These are phyloP conservation scores for Aotearoamyces nothofagi DNA, from an alignment of 2,329 filamentous ascomycete genomes.

Conservation along the genomic window DNA sequence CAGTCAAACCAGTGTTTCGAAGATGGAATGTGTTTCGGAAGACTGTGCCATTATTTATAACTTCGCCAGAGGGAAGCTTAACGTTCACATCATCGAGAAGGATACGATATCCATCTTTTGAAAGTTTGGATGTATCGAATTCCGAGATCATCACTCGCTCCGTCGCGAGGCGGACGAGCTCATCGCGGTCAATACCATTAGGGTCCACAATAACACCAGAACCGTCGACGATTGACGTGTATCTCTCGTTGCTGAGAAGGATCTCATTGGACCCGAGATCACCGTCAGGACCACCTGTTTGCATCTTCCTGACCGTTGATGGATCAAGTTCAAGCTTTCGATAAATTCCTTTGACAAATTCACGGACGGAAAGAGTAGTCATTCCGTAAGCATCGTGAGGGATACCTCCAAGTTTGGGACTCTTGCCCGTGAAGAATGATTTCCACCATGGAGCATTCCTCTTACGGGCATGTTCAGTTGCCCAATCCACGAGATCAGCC, in stretches of 20 bases:
- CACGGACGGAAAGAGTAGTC: slow-evolving; percentile 91
- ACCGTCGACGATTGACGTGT: slow-evolving; percentile 89
- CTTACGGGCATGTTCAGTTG: slow-evolving; percentile 80
- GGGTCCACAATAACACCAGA: slow-evolving; percentile 90
- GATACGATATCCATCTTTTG: slow-evolving; percentile 76
- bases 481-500: slow-evolving; percentile 93
- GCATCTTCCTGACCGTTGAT: slow-evolving; percentile 75
- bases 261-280: slow-evolving; percentile 98
- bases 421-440: slow-evolving; percentile 99
- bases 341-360: slow-evolving; percentile 95
- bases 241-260: slow-evolving; percentile 87
- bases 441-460: slow-evolving; percentile 98
- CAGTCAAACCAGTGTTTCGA: slow-evolving; percentile 59
- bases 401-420: slow-evolving; percentile 86
- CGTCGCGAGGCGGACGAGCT: slow-evolving; percentile 74
- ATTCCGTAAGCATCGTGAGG: slow-evolving; percentile 94
- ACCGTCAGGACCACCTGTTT: slow-evolving; percentile 93
- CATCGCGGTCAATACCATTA: slow-evolving; percentile 70
- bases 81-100: slow-evolving; percentile 83
- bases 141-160: slow-evolving; percentile 78
- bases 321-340: slow-evolving; percentile 87
- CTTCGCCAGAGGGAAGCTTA: slow-evolving; percentile 74
- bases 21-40: slow-evolving; percentile 98
- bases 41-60: slow-evolving; percentile 76
- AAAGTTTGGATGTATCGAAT: slow-evolving; percentile 76